Evolutionary conservation across 2,329 filamentous ascomycete species (phyloP), one percentile per base, ranked within the genome.

Genomic region (Fusarium zealandicum): DNA sequence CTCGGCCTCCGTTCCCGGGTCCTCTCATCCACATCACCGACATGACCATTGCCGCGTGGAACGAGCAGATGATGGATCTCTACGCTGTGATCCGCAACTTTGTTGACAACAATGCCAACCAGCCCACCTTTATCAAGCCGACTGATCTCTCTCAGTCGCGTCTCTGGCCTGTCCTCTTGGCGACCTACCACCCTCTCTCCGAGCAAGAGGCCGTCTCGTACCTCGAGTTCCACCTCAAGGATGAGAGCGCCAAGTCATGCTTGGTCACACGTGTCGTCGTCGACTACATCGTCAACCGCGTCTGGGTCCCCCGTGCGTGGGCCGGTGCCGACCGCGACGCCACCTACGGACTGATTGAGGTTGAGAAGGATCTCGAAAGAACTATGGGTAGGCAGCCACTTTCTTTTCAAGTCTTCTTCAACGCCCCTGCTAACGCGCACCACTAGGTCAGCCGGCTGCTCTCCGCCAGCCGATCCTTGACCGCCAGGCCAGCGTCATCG

Each of bases 231-330:
- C 76, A 78, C 44, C 68, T 78, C 17, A 71, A 71, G 46, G 72
- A 75, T 17, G 69, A 71, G 28, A 73, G 73, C 49, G 70, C 73
- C 41, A 77, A 77, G 63, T 71, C 72, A 3, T 78, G 75, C 56
- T 69, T 78, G n/a, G 72, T 78, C 13, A 76, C 76, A 3, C 72
- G 76, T 6, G 69, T 77, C 54, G 70, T 77, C 16, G 70, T 78
- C 25, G 75, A 78, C 62, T 77, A 74, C 48, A 69, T 78, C 33
- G 74, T 78, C 47, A 75, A 75, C 53, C 69, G 74, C 3, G 72
- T 77, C 32, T 76, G 76, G 73, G 70, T 72, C 2, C 70, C 73
- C 5, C 67, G 69, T 27, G 75, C 74, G 6, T 78, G 76, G 76
- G 68, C 68, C 44, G 73, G 73, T 16, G 71, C 72, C 5, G 73